Base-by-base conservation (phyloP, 2,329 filamentous ascomycete species). In the Fusarium ambrosium region DNA sequence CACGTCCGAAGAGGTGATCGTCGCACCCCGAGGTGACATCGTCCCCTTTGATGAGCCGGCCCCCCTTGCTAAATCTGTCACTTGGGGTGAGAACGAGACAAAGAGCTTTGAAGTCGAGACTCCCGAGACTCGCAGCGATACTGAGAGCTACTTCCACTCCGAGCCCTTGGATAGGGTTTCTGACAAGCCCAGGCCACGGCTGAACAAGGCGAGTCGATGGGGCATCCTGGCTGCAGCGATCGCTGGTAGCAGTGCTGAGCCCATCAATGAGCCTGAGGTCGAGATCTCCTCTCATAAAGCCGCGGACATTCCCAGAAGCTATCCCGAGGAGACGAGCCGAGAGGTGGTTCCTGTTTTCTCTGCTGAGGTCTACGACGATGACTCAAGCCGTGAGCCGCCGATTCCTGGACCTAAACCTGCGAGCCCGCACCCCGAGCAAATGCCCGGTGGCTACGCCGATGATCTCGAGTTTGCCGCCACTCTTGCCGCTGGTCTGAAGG, bases 391-490 rank as follows among this genome's bases (percentile, higher is more conserved):
- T 18, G 81, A 80, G 8, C 87, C 89, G 18, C 89, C 89, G 32
- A 79, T 86, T 22, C 86, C 89, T 20, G 91, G 92, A 4, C 88
- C 90, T 4, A 91, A 92, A 76, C 89, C 89, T 10, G 72, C 83
- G 13, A 86, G 84, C 70, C 85, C 86, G n/a, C 83, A 84, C 61
- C 76, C 79, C 22, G 79, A 86, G 51, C 87, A 89, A 66, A 89
- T 92, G 81, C 91, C 92, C 27, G 92, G 92, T 22, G 84, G 88
- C 11, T 95, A 93, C 77, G 89, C 85, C 2, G 89, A 92, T 66
- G 93, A 94, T 75, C 83, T 92, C 10, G 91, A 91, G 62, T 94
- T 95, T 74, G 90, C 91, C 9, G 93, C 92, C 32, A 90, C 89
- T 4, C 83, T 94, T 56, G 92, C 92, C 67, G 93, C 92, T 58